Percentiles rank a stretch among this genome's conserved stretches.
phyloP scores from a whole-genome alignment of 139 green algal genomes.

The Chlorella ohadii region DNA sequence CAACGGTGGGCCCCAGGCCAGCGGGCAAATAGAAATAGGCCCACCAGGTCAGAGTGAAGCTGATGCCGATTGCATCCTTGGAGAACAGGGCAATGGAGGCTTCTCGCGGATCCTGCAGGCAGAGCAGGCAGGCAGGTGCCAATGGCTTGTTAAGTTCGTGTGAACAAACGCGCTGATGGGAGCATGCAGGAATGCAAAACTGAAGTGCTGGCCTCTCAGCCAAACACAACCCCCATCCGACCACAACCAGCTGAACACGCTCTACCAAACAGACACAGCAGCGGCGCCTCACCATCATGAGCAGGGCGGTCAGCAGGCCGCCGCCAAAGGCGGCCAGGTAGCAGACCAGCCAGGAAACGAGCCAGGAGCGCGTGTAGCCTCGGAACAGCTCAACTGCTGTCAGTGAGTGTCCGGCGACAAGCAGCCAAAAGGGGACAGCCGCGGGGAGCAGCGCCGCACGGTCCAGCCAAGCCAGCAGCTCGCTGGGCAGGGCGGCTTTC shows the following conservation, averaged over 20 bases:
- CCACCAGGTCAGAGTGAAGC: conserved; percentile 56
- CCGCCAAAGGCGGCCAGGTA: conserved; percentile 57
- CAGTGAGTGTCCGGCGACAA: conserved; percentile 10
- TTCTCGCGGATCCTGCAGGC: conserved; percentile 32
- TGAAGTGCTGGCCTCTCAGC: no score
- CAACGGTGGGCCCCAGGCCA: conserved; percentile 11
- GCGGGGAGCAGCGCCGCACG: background rate
- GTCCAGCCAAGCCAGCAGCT: background rate
- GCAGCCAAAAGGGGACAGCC: background rate
- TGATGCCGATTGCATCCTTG: conserved; percentile 44
- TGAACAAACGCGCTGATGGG: no score
- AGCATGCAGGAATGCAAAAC: no score
- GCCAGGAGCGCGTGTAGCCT: background rate
- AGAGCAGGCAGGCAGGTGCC: background rate
- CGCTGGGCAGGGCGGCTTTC: no score
- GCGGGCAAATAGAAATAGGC: conserved; percentile 43
- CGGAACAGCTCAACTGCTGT: background rate
- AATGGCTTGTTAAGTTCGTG: no score
- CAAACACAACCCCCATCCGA: no score
- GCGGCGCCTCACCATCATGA: conserved; percentile 43
- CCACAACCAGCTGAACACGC: no score
- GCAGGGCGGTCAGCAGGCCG: conserved; percentile 43
- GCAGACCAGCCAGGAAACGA: conserved; percentile 32
- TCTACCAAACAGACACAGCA: background rate
- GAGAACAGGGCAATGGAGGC: conserved; percentile 49